Conservation (phyloP, 192 early-diverging fungal genomes). For the Entophlyctis luteolus region DNA sequence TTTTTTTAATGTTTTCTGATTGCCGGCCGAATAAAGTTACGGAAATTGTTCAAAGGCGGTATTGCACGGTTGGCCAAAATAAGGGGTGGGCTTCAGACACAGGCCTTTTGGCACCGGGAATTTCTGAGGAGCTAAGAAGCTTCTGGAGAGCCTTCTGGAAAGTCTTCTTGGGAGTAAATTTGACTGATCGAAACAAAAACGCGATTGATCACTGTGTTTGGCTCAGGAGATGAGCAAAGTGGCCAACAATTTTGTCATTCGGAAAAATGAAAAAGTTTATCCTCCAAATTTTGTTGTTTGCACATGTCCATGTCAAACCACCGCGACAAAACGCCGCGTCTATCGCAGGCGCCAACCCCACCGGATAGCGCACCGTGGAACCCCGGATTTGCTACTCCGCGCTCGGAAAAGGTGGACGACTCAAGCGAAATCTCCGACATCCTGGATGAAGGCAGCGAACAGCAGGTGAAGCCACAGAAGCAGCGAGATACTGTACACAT, state of each 20-base stretch:
- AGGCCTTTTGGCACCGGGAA: constrained; percentile 2
- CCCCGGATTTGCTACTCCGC: too few relatives aligned
- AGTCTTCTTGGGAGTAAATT: constrained; percentile 33
- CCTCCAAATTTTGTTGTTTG: neutral
- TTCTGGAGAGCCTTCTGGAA: constrained; percentile 25
- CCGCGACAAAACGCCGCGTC: neutral
- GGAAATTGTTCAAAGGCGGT: constrained; percentile 32
- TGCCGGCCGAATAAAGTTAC: constrained; percentile 55
- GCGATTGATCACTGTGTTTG: neutral
- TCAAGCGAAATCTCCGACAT: neutral
- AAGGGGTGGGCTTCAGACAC: constrained; percentile 19
- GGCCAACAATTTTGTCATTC: neutral
- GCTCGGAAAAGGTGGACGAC: neutral
- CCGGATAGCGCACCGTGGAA: too few relatives aligned
- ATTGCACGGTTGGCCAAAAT: constrained; percentile 63
- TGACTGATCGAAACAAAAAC: neutral
- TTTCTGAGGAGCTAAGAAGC: constrained; percentile 54
- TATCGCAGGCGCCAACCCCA: neutral
- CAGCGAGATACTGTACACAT: too few relatives aligned
- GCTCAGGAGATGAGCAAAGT: neutral
- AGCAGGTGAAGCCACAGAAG: too few relatives aligned
- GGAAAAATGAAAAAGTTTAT: neutral
- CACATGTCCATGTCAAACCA: neutral
- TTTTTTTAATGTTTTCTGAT: neutral
- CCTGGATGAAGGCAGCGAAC: too few relatives aligned